phyloP scores from a whole-genome alignment of 2,329 filamentous ascomycete genomes.

The Knufia petricola region DNA sequence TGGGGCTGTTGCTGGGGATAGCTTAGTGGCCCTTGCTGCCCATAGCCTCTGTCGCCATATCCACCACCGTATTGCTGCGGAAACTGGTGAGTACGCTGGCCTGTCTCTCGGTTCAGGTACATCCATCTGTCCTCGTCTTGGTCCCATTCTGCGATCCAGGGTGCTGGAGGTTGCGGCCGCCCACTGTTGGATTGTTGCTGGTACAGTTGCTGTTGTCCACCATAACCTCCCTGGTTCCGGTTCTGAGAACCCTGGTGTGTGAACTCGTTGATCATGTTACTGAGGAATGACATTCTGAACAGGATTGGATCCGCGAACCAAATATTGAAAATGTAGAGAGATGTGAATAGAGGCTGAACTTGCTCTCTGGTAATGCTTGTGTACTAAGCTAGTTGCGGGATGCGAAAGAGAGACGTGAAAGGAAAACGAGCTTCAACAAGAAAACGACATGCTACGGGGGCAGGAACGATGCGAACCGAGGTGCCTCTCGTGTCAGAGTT shows the following conservation, averaged over 20 bases:
- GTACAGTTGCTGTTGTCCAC: background rate
- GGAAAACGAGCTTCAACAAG: too few species aligned
- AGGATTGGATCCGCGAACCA: background rate
- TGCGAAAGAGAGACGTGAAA: too few species aligned
- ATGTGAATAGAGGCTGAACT: too few species aligned
- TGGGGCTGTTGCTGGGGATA: too few species aligned
- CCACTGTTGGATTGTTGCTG: conserved; percentile 11
- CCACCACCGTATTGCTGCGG: conserved; percentile 23
- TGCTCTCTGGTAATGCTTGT: too few species aligned
- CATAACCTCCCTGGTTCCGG: conserved; percentile 2
- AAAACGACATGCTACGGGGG: too few species aligned
- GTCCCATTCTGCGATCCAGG: conserved; percentile 40
- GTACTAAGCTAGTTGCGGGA: too few species aligned
- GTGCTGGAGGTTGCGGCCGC: conserved; percentile 27
- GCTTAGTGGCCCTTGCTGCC: conserved; percentile 10
- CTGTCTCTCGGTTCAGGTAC: conserved; percentile 40
- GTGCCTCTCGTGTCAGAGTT: background rate
- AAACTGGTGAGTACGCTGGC: conserved; percentile 33
- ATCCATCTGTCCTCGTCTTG: conserved; percentile 32
- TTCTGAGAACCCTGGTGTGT: background rate
- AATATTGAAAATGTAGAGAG: background rate
- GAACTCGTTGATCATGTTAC: conserved; percentile 12
- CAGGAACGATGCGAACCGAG: background rate
- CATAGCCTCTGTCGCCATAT: conserved; percentile 10
- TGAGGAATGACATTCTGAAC: conserved; percentile 13